phyloP scores from a whole-genome alignment of 2,329 filamentous ascomycete species.

The Colletotrichum sp. region DNA sequence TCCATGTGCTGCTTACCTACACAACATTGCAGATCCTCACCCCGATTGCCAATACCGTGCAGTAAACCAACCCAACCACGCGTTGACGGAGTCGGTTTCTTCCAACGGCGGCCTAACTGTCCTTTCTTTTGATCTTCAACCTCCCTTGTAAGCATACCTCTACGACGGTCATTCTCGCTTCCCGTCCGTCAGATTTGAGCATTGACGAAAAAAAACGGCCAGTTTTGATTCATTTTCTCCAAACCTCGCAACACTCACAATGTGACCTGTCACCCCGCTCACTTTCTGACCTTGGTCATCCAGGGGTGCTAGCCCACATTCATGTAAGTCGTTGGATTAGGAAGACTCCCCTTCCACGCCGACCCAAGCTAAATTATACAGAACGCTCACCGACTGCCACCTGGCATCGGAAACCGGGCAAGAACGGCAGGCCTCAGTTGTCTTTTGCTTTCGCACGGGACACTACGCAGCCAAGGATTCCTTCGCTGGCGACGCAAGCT shows the following conservation, averaged over 20 bases:
- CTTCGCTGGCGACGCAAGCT: background rate
- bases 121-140: background rate
- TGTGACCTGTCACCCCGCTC: slow-evolving; percentile 8
- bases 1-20: background rate
- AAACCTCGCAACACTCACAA: background rate
- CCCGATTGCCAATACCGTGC: background rate
- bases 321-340: slow-evolving; percentile 20
- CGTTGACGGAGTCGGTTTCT: background rate
- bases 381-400: slow-evolving; percentile 14
- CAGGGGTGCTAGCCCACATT: background rate
- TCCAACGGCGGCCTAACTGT: background rate
- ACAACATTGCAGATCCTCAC: background rate
- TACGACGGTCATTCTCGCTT: background rate
- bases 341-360: background rate
- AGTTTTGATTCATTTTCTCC: background rate
- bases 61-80: background rate
- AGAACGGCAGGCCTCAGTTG: background rate
- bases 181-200: background rate
- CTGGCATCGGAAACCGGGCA: background rate
- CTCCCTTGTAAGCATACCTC: background rate
- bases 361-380: background rate
- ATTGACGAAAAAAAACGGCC: background rate
- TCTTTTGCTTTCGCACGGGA: background rate
- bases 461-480: background rate
- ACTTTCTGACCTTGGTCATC: background rate